Conservation (phyloP, 2,329 filamentous ascomycete species). For the Plenodomus tracheiphilus region DNA sequence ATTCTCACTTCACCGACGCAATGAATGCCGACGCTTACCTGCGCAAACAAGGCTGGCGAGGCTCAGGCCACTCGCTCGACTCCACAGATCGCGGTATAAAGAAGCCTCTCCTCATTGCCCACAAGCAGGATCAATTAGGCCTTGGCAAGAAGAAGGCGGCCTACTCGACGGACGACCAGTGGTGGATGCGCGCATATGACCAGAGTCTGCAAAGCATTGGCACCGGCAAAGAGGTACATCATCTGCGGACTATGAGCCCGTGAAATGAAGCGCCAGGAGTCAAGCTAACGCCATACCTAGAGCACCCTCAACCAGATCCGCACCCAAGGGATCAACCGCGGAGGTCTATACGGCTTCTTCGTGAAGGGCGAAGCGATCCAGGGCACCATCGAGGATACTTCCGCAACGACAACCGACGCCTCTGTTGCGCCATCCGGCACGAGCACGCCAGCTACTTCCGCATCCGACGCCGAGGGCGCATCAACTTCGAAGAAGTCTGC, state of each 20-base stretch:
- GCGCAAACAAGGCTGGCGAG: slow-evolving; percentile 85
- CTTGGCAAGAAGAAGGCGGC: slow-evolving; percentile 71
- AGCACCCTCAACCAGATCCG: slow-evolving; percentile 55
- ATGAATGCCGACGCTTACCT: slow-evolving; percentile 90
- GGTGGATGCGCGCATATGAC: slow-evolving; percentile 97
- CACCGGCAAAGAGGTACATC: slow-evolving; percentile 31
- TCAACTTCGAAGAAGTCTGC: slow-evolving; percentile 8
- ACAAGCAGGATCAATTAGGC: slow-evolving; percentile 79
- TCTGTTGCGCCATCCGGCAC: slow-evolving; percentile 19
- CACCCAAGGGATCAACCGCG: slow-evolving; percentile 52
- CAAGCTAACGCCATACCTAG: slow-evolving; percentile 49
- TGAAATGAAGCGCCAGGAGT: background rate
- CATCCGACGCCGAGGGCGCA: slow-evolving; percentile 23
- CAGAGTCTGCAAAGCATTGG: slow-evolving; percentile 74
- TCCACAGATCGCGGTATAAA: slow-evolving; percentile 74
- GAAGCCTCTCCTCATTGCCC: slow-evolving; percentile 79
- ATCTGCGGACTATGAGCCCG: background rate
- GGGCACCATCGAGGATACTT: slow-evolving; percentile 63
- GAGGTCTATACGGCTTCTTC: slow-evolving; percentile 80
- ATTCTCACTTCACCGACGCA: background rate
- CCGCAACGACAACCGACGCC: slow-evolving; percentile 17
- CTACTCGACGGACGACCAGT: slow-evolving; percentile 71
- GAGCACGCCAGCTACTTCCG: slow-evolving; percentile 36
- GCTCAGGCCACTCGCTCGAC: slow-evolving; percentile 85
- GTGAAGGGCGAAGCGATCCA: slow-evolving; percentile 77